A percentile compares a stretch with the other conserved stretches of the same genome.
Conservation (phyloP, 2,329 filamentous ascomycete genomes). For the Aspergillus viridinutans region DNA sequence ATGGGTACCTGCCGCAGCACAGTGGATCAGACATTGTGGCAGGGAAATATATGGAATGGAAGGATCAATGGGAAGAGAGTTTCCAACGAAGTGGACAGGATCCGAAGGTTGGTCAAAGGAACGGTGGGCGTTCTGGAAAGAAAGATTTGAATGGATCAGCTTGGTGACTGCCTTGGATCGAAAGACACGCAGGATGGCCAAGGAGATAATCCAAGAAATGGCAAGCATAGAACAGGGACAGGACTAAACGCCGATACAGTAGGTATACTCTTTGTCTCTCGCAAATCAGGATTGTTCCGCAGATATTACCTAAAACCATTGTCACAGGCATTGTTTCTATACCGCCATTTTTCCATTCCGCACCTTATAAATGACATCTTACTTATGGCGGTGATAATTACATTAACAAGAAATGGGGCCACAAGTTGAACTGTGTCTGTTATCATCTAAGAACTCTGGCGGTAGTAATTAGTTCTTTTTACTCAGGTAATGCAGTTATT, state of each 20-base stretch:
- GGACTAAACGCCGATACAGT: neutral
- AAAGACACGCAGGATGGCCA: conserved; percentile 1
- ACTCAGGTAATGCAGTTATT: no score
- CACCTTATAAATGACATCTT: no score
- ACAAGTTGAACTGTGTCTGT: no score
- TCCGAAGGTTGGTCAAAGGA: conserved; percentile 2
- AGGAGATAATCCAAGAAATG: neutral
- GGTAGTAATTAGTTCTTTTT: no score
- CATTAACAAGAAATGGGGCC: no score
- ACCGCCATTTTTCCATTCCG: no score
- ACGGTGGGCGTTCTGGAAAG: conserved; percentile 7
- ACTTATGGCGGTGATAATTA: no score
- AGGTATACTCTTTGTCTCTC: neutral
- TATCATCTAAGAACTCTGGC: no score
- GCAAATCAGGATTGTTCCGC: no score
- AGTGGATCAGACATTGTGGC: conserved; percentile 3
- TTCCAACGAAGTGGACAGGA: neutral
- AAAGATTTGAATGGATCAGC: conserved; percentile 3
- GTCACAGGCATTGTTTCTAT: no score
- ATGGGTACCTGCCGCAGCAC: conserved; percentile 2
- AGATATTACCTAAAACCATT: no score
- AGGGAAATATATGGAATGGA: neutral
- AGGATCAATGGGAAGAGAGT: neutral
- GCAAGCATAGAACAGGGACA: neutral
- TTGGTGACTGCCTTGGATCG: neutral